Evolutionary conservation across 148 eudicot genomes (phyloP), one percentile per base, ranked within the genome.

Genomic region (Persicaria tinctoria): DNA sequence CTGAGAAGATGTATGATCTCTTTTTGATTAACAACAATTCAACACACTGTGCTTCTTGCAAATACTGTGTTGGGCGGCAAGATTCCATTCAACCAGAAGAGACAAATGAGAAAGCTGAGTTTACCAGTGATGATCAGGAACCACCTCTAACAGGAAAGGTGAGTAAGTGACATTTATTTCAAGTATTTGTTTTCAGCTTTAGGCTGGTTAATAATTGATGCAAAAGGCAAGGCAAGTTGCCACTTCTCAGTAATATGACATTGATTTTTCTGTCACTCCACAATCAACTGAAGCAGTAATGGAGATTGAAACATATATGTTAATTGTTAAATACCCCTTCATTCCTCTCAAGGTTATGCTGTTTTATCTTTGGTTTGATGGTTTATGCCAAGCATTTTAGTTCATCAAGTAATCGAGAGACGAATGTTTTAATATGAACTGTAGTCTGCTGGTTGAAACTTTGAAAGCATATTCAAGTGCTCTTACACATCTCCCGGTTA

Each of bases 121-220:
- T 70, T 62, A 79, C 73, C 71, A 54, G 73, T 46, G 83, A 75
- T 44, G 77, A 73, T 78, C 23, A 76, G 72, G 88, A 87, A 66
- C 64, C 86, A 55, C 78, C 50, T 73, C 56, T 78, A 79, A 83
- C 83, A 73, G 85, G 83, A 51, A 78, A 91, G 93, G 97, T 91
- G n/a, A 74, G 7, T 46, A 20, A 50, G 1, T 23, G 46, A 8
- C 50, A 17, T 53, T 73, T 7, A 18, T 74, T 57, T 20, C 17
- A n/a, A 14, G 49, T 13, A 3, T 68, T 48, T 70, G 23, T 48
- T 46, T 46, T 46, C 23, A 47, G 53, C 46, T 44, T 68, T 68
- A 60, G 72, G 49, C 49, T 68, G 72, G 66, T 68, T 16, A 68
- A 68, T 68, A 14, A 4, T 68, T 44, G 50, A 68, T 68, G 49